phyloP scores from a whole-genome alignment of 352 stramenopile genomes.

The Globisporangium splendens region DNA sequence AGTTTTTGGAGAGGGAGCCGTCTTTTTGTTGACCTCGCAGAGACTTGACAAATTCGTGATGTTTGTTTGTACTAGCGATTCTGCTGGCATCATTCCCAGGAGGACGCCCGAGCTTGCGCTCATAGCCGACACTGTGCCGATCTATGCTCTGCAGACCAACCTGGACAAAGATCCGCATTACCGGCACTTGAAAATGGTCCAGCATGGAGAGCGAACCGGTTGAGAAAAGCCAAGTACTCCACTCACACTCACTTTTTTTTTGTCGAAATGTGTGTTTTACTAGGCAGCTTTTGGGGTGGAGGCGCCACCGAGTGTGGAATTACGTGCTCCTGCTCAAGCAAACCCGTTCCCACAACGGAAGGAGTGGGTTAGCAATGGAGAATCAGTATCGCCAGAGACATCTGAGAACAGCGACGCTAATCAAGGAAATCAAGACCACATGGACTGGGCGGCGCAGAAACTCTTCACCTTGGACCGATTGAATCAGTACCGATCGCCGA shows the following conservation, averaged over 20 bases:
- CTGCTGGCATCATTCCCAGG: background rate
- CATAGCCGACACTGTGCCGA: constrained; percentile 3
- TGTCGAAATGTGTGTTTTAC: background rate
- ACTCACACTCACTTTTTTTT: too few species aligned
- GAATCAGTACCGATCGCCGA: constrained; percentile 11
- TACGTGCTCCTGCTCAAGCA: background rate
- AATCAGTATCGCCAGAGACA: background rate
- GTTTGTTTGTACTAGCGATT: background rate
- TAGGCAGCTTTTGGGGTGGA: constrained; percentile 8
- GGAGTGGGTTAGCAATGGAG: constrained; percentile 1
- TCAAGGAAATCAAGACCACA: too few species aligned
- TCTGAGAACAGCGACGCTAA: background rate
- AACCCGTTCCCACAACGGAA: background rate
- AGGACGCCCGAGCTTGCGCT: background rate
- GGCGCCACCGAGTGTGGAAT: background rate
- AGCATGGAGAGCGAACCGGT: background rate
- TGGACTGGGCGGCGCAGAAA: too few species aligned
- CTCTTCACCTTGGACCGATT: background rate
- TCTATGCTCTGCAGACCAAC: constrained; percentile 7
- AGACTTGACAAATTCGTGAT: too few species aligned
- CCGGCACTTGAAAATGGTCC: constrained; percentile 9
- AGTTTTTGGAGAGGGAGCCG: background rate
- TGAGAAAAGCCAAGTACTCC: too few species aligned
- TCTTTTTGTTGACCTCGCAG: too few species aligned
- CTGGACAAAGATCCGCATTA: constrained; percentile 1